Evolutionary conservation across 495 filamentous ascomycete genomes (phyloP).

Genomic region (Cladorrhinum samala): DNA sequence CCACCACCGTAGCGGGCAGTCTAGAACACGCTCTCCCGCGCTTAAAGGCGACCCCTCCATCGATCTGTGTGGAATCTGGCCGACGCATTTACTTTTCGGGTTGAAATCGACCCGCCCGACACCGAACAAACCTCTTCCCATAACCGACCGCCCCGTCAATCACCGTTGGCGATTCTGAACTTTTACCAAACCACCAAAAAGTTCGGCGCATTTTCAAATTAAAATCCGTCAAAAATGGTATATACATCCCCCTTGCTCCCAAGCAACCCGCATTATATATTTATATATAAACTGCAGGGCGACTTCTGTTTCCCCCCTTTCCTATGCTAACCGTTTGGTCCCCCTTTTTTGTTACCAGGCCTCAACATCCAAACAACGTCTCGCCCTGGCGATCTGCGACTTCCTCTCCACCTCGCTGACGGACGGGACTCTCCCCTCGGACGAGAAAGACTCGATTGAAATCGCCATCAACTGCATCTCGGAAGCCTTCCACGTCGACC

Average conservation of each 20-base stretch:
- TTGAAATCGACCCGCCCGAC: background rate
- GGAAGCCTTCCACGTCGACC: slow-evolving; percentile 91
- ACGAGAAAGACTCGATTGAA: slow-evolving; percentile 88
- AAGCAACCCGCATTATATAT: background rate
- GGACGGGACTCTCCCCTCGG: slow-evolving; percentile 78
- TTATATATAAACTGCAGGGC: too few species aligned
- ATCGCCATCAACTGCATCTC: slow-evolving; percentile 88
- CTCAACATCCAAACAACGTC: slow-evolving; percentile 80
- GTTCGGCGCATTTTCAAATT: background rate
- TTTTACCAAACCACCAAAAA: background rate
- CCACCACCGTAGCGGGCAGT: background rate
- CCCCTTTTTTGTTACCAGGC: too few species aligned
- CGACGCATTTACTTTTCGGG: slow-evolving; percentile 5
- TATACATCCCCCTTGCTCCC: background rate
- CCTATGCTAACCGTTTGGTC: too few species aligned
- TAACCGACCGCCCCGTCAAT: background rate
- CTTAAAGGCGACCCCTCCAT: slow-evolving; percentile 16
- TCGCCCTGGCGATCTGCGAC: slow-evolving; percentile 94
- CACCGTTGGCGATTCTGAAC: background rate
- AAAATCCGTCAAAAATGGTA: slow-evolving; percentile 4
- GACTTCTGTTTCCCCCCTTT: too few species aligned
- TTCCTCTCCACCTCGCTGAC: slow-evolving; percentile 80
- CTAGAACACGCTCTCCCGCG: slow-evolving; percentile 2
- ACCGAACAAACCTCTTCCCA: background rate
- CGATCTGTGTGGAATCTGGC: slow-evolving; percentile 14